Evolutionary conservation across 129 eudicot species (phyloP).

Genomic region (Glebionis coronaria): DNA sequence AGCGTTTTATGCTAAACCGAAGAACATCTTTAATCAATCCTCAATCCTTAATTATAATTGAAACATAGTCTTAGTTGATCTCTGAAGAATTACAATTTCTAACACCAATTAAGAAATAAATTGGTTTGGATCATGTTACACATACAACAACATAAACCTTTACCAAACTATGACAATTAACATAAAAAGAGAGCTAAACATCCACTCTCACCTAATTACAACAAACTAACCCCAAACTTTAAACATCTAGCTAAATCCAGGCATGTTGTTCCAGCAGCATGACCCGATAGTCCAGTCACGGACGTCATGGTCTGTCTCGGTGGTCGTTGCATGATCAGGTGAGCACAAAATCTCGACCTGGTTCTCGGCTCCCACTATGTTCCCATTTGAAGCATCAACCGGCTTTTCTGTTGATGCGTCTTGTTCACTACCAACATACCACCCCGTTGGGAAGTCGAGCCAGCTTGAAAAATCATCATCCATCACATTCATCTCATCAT

Average conservation of each 20-base stretch:
- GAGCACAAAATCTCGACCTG: conserved; percentile 27
- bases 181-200: conserved; percentile 23
- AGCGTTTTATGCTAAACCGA: no score
- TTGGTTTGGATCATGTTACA: conserved; percentile 5
- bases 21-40: not conserved
- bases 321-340: conserved; percentile 23
- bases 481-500: conserved; percentile 34
- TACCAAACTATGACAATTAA: conserved; percentile 23
- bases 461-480: conserved; percentile 64
- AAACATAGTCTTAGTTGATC: not conserved
- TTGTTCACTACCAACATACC: conserved; percentile 38
- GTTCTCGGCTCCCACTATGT: conserved; percentile 20
- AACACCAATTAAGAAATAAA: conserved; percentile 7
- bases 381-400: conserved; percentile 20
- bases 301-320: conserved; percentile 19
- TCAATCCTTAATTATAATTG: conserved; percentile 1
- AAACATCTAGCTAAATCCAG: conserved; percentile 40
- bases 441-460: conserved; percentile 64
- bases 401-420: conserved; percentile 30
- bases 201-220: conserved; percentile 36
- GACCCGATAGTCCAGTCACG: conserved; percentile 39
- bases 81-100: not conserved
- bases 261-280: conserved; percentile 58
- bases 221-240: conserved; percentile 30
- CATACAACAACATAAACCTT: conserved; percentile 13